phyloP scores from a whole-genome alignment of 2,329 filamentous ascomycete species.

The Ascosphaera apis region DNA sequence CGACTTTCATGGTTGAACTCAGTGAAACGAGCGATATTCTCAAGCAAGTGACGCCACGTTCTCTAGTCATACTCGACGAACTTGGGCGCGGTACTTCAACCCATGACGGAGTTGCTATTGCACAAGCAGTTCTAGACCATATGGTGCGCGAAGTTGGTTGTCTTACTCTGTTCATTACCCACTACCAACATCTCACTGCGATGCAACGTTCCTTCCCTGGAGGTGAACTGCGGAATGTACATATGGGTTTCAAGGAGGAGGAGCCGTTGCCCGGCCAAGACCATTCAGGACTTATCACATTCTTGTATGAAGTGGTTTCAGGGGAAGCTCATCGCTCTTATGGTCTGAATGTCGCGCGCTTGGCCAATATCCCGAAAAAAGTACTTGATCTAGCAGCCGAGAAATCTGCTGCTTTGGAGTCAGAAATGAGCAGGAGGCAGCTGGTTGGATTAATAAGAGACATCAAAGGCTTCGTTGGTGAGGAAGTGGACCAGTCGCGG shows the following conservation, averaged over 20 bases:
- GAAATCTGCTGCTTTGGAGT: slow-evolving; percentile 63
- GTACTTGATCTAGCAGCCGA: slow-evolving; percentile 58
- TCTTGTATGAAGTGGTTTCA: slow-evolving; percentile 77
- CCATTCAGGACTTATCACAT: slow-evolving; percentile 37
- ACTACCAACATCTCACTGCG: slow-evolving; percentile 72
- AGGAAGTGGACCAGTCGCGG: slow-evolving; percentile 8
- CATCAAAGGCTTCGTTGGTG: slow-evolving; percentile 11
- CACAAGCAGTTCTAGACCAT: slow-evolving; percentile 70
- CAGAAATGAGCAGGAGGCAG: slow-evolving; percentile 40
- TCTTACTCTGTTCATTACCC: slow-evolving; percentile 86
- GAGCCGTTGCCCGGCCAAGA: slow-evolving; percentile 37
- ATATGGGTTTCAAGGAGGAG: slow-evolving; percentile 63
- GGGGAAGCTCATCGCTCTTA: slow-evolving; percentile 88
- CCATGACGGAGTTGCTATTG: slow-evolving; percentile 89
- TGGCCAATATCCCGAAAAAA: slow-evolving; percentile 56
- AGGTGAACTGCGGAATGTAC: slow-evolving; percentile 57
- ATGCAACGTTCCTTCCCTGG: slow-evolving; percentile 44
- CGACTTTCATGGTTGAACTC: slow-evolving; percentile 95
- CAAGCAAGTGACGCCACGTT: slow-evolving; percentile 63
- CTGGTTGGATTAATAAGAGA: slow-evolving; percentile 20
- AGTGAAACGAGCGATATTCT: slow-evolving; percentile 81
- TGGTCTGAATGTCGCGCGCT: slow-evolving; percentile 71
- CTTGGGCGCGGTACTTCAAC: slow-evolving; percentile 82
- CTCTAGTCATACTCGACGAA: slow-evolving; percentile 81
- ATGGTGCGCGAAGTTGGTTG: slow-evolving; percentile 52